Conservation (phyloP, 108 stramenopile genomes). For the Schizochytrium sp. region DNA sequence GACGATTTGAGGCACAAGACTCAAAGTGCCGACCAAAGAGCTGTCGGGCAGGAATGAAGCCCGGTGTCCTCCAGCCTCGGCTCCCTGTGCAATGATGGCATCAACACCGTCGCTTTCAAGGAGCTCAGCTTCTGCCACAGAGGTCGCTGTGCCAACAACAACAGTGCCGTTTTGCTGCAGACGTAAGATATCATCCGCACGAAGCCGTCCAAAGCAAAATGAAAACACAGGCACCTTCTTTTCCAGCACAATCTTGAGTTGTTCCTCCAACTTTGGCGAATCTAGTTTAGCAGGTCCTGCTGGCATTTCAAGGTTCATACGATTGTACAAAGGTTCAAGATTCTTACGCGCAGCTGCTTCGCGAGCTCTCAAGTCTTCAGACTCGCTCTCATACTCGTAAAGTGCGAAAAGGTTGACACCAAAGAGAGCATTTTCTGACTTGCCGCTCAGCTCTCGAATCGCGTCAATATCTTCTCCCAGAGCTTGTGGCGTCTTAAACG, state of each 20-base stretch:
- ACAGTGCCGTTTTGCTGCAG: slow-evolving; percentile 27
- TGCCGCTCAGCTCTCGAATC: slow-evolving; percentile 34
- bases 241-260: not conserved
- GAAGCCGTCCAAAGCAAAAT: slow-evolving; percentile 60
- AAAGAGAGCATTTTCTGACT: not conserved
- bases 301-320: not conserved
- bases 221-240: slow-evolving; percentile 46
- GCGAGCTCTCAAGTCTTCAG: not conserved
- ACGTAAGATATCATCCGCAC: slow-evolving; percentile 20
- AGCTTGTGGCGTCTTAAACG: not conserved
- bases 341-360: not conserved
- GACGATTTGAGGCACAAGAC: slow-evolving; percentile 12
- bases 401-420: slow-evolving; percentile 53
- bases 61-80: slow-evolving; percentile 65
- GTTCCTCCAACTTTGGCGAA: slow-evolving; percentile 3
- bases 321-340: slow-evolving; percentile 10
- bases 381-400: not conserved
- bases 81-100: slow-evolving; percentile 61
- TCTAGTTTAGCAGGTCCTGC: not conserved
- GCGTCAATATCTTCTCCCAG: slow-evolving; percentile 9
- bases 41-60: slow-evolving; percentile 60
- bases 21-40: slow-evolving; percentile 38
- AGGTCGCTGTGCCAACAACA: slow-evolving; percentile 62
- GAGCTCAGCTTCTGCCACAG: slow-evolving; percentile 39
- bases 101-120: slow-evolving; percentile 57